Evolutionary conservation across 768 basidiomycete genomes (phyloP), one percentile per base, ranked within the genome.

Genomic region (Hydnomerulius pinastri): DNA sequence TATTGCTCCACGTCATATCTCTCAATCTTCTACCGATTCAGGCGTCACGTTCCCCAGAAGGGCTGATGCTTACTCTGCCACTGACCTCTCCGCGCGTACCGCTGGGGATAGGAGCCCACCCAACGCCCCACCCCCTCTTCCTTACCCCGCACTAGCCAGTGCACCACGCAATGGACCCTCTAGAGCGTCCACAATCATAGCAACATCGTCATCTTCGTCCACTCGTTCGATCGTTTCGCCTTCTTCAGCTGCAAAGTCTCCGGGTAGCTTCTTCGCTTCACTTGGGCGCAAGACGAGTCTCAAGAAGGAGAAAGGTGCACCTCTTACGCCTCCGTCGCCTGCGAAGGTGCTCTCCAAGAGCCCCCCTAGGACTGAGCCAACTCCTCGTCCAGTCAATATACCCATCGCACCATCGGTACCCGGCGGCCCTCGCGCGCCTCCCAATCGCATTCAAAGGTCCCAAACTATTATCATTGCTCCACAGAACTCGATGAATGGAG

Each of bases 21-120:
- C 90, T 15, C 75, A 80, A 37, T 80, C 81, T 1, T 92, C 90
- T 9, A 79, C 83, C 56, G 80, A 81, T 13, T 89, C 90, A 4
- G 87, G 89, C 56, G 79, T 78, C 36, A 90, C 90, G 0, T 92
- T 92, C 67, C 89, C 90, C 13, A 78, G 79, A 23, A 83, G 90
- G 24, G 74, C 83, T n/a, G 90, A 92, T 59, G 87, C 90, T 9
- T 83, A 81, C 48, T 74, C 76, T 21, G 90, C 90, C 6, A 91
- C 90, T 3, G 90, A 92, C 65, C 76, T 92, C 11, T 75, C 83
- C 4, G 68, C 76, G 23, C 74, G 70, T 44, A 71, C 48, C 47
- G 70, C 58, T 17, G 72, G 68, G 41, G 82, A 86, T 58, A 63
- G 78, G 47, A 71, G 75, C 12, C 75, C 77, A 1, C 75, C 85